Base-by-base conservation (phyloP, 1,284 basidiomycete genomes). In the Rhodotorula sp. region DNA sequence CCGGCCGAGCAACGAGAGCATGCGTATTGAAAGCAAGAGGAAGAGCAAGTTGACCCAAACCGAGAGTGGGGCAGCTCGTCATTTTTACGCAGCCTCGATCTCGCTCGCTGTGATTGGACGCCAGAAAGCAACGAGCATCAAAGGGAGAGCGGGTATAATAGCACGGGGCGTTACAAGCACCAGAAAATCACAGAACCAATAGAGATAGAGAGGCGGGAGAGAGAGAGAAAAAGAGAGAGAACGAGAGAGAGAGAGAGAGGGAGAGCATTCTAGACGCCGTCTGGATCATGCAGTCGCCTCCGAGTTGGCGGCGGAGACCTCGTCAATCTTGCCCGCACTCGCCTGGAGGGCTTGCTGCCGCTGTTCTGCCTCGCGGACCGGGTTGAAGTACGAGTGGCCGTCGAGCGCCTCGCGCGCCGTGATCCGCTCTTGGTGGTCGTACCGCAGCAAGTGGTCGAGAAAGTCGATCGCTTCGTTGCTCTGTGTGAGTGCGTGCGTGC, bases 391-490 rank as follows among this genome's bases (percentile, higher is more conserved):
- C 48, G 89, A 85, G 79, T 97, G 94, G 28, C 84, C 85, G 81
- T 95, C 60, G 48, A 62, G 92, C 7, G 91, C 91, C 82, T 97
- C 93, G 75, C 88, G 86, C 60, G 95, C 95, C 38, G 95, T 99
- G 73, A 98, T 85, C 68, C 95, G 88, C 80, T 97, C 94, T 47
- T 65, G 84, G 63, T 73, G 74, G 47, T 71, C 69, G 63, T 71
- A 73, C 21, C 63, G 69, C 48, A 76, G 43, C 12, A 76, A 57
- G 48, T 95, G 94, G 84, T 99, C 95, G 73, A 99, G 83, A 79
- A 98, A 90, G 83, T 98, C 95, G 78, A 95, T 90, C n/a, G 93
- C 94, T 80, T 97, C 93, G 81, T 93, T 97, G 23, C 93, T 93
- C 76, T 98, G 93, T 82, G 92, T 97, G 97, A 80, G 15, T 60